Conservation (phyloP, 768 basidiomycete species). For the Lactarius sp. region DNA sequence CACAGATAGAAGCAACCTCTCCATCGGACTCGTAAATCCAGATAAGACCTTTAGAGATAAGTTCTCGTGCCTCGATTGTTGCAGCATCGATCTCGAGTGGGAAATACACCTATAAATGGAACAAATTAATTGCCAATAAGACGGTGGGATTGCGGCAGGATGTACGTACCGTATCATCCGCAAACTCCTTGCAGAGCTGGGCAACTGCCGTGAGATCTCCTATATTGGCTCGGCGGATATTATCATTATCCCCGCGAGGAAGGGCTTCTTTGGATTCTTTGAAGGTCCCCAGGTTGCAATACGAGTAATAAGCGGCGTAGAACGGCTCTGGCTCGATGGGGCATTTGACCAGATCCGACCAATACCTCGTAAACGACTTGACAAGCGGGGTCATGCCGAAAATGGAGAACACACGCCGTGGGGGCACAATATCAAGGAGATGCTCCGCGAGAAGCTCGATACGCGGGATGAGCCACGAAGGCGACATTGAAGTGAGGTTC, state of each 20-base stretch:
- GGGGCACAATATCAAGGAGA: conserved; percentile 37
- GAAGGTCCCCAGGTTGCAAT: conserved; percentile 40
- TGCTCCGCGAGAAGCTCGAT: conserved; percentile 37
- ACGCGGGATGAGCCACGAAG: conserved; percentile 35
- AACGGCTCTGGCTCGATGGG: conserved; percentile 40
- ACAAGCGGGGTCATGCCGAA: conserved; percentile 43
- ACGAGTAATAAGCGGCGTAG: conserved; percentile 46
- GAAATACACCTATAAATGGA: conserved; percentile 40
- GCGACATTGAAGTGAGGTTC: conserved; percentile 28
- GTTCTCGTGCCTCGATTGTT: conserved; percentile 41
- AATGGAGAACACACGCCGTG: conserved; percentile 47
- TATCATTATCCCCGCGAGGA: conserved; percentile 35
- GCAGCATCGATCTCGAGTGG: conserved; percentile 39
- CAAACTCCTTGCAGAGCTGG: conserved; percentile 47
- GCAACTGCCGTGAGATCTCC: conserved; percentile 40
- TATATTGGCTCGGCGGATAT: conserved; percentile 36
- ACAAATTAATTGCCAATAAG: conserved; percentile 1
- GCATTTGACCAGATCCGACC: conserved; percentile 42
- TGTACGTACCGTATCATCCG: conserved; percentile 45
- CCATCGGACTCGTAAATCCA: conserved; percentile 47
- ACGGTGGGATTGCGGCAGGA: neutral
- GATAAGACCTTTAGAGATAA: conserved; percentile 45
- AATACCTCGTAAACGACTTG: conserved; percentile 40
- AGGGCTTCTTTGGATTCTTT: conserved; percentile 28
- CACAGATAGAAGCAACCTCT: conserved; percentile 47